Evolutionary conservation across 2,329 filamentous ascomycete species (phyloP).

Genomic region (Sclerotinia borealis): DNA sequence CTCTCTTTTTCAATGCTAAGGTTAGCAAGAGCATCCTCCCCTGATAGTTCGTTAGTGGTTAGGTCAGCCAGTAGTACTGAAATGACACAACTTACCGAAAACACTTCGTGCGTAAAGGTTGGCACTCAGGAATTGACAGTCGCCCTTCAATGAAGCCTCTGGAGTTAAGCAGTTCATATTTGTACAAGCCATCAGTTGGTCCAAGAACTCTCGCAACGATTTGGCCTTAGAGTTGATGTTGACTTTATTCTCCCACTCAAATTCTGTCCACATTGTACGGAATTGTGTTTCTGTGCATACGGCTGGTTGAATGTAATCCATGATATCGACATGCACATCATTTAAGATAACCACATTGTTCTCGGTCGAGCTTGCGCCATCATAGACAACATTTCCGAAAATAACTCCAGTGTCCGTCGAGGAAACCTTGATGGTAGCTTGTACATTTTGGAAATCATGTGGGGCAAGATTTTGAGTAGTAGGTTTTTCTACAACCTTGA

Average conservation of each 20-base stretch:
- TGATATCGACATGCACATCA: conserved; percentile 96
- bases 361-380: conserved; percentile 84
- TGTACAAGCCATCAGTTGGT: conserved; percentile 92
- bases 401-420: conserved; percentile 98
- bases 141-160: conserved; percentile 91
- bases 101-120: conserved; percentile 96
- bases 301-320: conserved; percentile 99
- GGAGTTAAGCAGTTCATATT: conserved; percentile 99
- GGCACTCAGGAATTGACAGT: conserved; percentile 95
- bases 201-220: conserved; percentile 83
- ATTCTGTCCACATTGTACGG: conserved; percentile 99
- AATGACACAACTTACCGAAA: conserved; percentile 68
- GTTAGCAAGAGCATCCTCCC: conserved; percentile 96
- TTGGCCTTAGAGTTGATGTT: conserved; percentile 99
- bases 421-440: conserved; percentile 97
- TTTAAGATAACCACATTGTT: conserved; percentile 97
- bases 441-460: conserved; percentile 96
- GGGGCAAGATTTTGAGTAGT: conserved; percentile 93
- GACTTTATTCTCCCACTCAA: conserved; percentile 99
- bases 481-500: conserved; percentile 95
- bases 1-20: conserved; percentile 97
- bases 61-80: not conserved
- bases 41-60: conserved; percentile 42
- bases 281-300: conserved; percentile 97
- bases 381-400: conserved; percentile 97